A percentile compares a stretch with the other conserved stretches of the same genome.
Evolutionary conservation across 371 early-diverging fungal species (phyloP).

Genomic region (Syncephalastrum contaminatum): DNA sequence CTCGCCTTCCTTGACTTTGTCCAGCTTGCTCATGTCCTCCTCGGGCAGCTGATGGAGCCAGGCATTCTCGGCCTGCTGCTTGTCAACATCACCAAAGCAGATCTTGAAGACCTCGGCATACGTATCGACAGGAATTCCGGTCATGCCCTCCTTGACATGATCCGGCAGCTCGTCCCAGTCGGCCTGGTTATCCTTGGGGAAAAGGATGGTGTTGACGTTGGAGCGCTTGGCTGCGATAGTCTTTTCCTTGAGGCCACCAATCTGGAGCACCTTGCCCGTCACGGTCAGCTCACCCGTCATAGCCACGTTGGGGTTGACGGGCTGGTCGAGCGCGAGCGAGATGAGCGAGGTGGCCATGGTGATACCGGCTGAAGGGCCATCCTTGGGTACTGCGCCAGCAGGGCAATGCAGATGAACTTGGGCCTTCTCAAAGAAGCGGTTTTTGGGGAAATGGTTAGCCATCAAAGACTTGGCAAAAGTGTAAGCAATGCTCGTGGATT

Average conservation of each 20-base stretch:
- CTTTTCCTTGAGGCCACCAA: conserved; percentile 97
- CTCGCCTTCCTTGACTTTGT: conserved; percentile 3
- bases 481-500: conserved; percentile 93
- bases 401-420: conserved; percentile 95
- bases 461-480: conserved; percentile 86
- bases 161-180: conserved; percentile 96
- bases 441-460: conserved; percentile 72
- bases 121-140: conserved; percentile 79
- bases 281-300: conserved; percentile 98
- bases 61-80: conserved; percentile 35
- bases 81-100: conserved; percentile 42
- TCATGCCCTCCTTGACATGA: conserved; percentile 88
- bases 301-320: conserved; percentile 78
- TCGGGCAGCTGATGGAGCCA: conserved; percentile 34
- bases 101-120: conserved; percentile 74
- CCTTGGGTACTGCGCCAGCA: conserved; percentile 97
- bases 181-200: conserved; percentile 86
- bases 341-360: conserved; percentile 95
- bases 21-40: conserved; percentile 16
- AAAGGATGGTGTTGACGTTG: conserved; percentile 84
- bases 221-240: conserved; percentile 96
- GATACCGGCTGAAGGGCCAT: conserved; percentile 95
- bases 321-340: conserved; percentile 82
- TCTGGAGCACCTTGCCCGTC: conserved; percentile 94
- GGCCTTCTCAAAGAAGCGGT: conserved; percentile 88